Evolutionary conservation across 2,329 filamentous ascomycete species (phyloP), one percentile per base, ranked within the genome.

Genomic region (Fusarium sambucinum): DNA sequence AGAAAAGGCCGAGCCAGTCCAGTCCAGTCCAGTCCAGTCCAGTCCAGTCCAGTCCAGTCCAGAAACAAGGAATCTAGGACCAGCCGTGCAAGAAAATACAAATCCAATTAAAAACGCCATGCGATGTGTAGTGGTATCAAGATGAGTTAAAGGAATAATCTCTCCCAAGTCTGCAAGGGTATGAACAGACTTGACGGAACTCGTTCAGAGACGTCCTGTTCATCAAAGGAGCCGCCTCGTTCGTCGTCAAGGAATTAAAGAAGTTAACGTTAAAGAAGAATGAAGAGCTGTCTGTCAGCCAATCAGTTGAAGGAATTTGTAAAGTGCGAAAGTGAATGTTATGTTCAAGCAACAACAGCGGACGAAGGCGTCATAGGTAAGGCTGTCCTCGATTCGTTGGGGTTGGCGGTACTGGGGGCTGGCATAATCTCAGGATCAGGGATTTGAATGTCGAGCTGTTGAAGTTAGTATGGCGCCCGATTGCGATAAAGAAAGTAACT

Each of bases 401-500:
- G 79, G 21, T 75, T 76, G 16, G 71, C 73, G 12, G 74, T 85
- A 61, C 81, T 85, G 12, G 80, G 81, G 47, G 83, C 84, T 5
- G 84, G 81, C 4, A 85, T 86, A 61, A 93, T 88, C 71, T 92
- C 90, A 2, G 92, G 92, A 76, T 94, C 91, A 6, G 91, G 89
- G 59, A 94, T 92, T 79, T 94, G 91, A 48, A 94, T 92, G 72
- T 94, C 92, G 71, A 94, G 85, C 90, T 92, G 45, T 47, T 9
- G 21, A 19, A 52, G 46, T 73, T 35, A 73, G 65, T 54, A 33
- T 19, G 32, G n/a, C 17, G 23, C 38, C 33, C 9, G 13, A 19
- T 32, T n/a, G 32, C 21, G 21, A 41, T 19, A 23, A 16, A 17
- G 14, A 19, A 19, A 16, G 16, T 12, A 48, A 78, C 89, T 80